A percentile compares a stretch with the other conserved stretches of the same genome.
phyloP scores from a whole-genome alignment of 2,329 filamentous ascomycete species.

The Fusarium sambucinum region DNA sequence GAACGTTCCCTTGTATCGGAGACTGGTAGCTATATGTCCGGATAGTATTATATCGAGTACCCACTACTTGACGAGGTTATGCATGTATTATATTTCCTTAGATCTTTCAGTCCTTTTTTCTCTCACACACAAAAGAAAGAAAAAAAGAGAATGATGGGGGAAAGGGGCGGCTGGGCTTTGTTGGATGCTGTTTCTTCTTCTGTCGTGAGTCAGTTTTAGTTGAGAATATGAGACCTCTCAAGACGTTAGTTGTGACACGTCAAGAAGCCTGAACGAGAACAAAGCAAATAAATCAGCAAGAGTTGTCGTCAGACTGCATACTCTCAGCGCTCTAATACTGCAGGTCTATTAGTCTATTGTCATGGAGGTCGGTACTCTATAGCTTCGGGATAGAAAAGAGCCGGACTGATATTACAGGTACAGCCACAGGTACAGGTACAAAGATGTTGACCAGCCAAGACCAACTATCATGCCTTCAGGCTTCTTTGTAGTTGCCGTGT shows the following conservation, averaged over 20 bases:
- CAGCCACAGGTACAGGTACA: background rate
- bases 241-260: slow-evolving; percentile 24
- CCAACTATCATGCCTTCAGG: background rate
- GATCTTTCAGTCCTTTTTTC: background rate
- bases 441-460: background rate
- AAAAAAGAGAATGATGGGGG: background rate
- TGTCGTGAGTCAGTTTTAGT: slow-evolving; percentile 6
- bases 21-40: slow-evolving; percentile 15
- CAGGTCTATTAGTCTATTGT: slow-evolving; percentile 12
- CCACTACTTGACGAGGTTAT: slow-evolving; percentile 11
- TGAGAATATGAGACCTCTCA: slow-evolving; percentile 1
- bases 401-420: background rate
- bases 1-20: slow-evolving; percentile 15
- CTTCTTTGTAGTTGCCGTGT: background rate
- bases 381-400: slow-evolving; percentile 19
- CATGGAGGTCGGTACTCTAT: background rate
- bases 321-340: background rate
- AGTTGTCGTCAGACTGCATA: slow-evolving; percentile 9
- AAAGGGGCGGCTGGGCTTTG: slow-evolving; percentile 17
- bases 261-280: slow-evolving; percentile 9
- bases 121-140: background rate
- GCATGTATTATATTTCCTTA: slow-evolving; percentile 1
- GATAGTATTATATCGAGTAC: slow-evolving; percentile 11
- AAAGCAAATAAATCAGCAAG: slow-evolving; percentile 24
- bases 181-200: background rate